A percentile compares a stretch with the other conserved stretches of the same genome.
These are phyloP conservation scores for Hyaloperonospora brassicae DNA, from an alignment of 352 stramenopile species.

Conservation along the genomic window DNA sequence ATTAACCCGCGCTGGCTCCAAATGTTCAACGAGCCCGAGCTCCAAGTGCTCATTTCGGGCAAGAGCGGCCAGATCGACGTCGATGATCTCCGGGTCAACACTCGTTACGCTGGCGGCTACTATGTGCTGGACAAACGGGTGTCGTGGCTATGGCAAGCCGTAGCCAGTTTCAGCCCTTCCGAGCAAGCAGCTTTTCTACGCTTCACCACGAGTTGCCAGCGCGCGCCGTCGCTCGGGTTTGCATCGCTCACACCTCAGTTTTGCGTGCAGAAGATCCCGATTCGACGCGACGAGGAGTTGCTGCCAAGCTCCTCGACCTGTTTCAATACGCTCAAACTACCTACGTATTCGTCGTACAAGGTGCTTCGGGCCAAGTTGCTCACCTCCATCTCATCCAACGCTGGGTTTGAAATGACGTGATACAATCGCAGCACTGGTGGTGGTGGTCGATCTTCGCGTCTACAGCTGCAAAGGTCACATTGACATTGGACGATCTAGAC, in stretches of 20 bases:
- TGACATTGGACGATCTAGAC: too few species aligned
- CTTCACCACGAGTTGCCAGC: slow-evolving; percentile 94
- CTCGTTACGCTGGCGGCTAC: slow-evolving; percentile 90
- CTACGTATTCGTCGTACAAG: slow-evolving; percentile 92
- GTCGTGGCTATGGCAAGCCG: slow-evolving; percentile 58
- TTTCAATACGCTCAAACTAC: slow-evolving; percentile 97
- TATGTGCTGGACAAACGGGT: slow-evolving; percentile 77
- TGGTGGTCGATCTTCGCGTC: too few species aligned
- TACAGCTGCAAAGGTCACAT: too few species aligned
- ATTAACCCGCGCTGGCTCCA: slow-evolving; percentile 89
- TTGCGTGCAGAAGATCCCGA: slow-evolving; percentile 79
- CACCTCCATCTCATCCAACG: slow-evolving; percentile 88
- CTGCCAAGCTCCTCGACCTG: slow-evolving; percentile 93
- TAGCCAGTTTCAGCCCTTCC: slow-evolving; percentile 65
- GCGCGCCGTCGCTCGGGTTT: slow-evolving; percentile 93
- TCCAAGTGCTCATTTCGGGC: slow-evolving; percentile 92
- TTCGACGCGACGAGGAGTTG: slow-evolving; percentile 69
- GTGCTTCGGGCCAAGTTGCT: slow-evolving; percentile 91
- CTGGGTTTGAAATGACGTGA: slow-evolving; percentile 93
- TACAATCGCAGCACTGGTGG: too few species aligned
- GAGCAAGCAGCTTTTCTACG: slow-evolving; percentile 87
- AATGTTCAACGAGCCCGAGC: slow-evolving; percentile 94
- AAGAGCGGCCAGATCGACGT: slow-evolving; percentile 52
- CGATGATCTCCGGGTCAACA: slow-evolving; percentile 84
- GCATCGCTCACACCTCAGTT: slow-evolving; percentile 89